These are phyloP conservation scores for Kurtzmaniella fragi DNA, from an alignment of 805 yeast genomes.

Conservation along the genomic window DNA sequence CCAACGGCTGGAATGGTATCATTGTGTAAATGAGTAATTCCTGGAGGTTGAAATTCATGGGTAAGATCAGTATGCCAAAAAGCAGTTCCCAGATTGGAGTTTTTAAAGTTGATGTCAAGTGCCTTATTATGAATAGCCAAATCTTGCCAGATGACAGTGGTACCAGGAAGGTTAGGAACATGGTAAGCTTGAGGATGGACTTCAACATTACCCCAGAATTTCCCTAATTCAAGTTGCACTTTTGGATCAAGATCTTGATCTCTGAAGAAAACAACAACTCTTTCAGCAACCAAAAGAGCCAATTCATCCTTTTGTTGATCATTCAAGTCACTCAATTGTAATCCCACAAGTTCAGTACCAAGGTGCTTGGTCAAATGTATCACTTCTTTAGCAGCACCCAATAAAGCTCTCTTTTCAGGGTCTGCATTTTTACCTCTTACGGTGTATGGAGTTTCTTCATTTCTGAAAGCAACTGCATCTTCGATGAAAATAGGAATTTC, in stretches of 20 bases:
- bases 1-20: slow-evolving; percentile 43
- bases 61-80: slow-evolving; percentile 35
- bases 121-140: slow-evolving; percentile 23
- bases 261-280: slow-evolving; percentile 26
- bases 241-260: slow-evolving; percentile 29
- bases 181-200: slow-evolving; percentile 22
- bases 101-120: slow-evolving; percentile 23
- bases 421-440: slow-evolving; percentile 26
- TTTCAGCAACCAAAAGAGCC: slow-evolving; percentile 24
- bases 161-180: slow-evolving; percentile 22
- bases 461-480: slow-evolving; percentile 22
- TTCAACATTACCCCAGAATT: slow-evolving; percentile 26
- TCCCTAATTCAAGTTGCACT: slow-evolving; percentile 23
- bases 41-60: slow-evolving; percentile 33
- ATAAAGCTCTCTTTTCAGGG: slow-evolving; percentile 24
- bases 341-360: slow-evolving; percentile 27
- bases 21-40: slow-evolving; percentile 33
- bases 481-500: slow-evolving; percentile 23
- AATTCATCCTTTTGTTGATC: slow-evolving; percentile 25
- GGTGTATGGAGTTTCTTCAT: slow-evolving; percentile 16
- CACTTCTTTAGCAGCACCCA: slow-evolving; percentile 24
- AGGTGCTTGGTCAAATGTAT: slow-evolving; percentile 20
- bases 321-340: slow-evolving; percentile 21
- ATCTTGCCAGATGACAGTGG: slow-evolving; percentile 39
- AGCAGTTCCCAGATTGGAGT: slow-evolving; percentile 17